Base-by-base conservation (phyloP, 2,329 filamentous ascomycete genomes). In the Stagonosporopsis cucurbitacearum region DNA sequence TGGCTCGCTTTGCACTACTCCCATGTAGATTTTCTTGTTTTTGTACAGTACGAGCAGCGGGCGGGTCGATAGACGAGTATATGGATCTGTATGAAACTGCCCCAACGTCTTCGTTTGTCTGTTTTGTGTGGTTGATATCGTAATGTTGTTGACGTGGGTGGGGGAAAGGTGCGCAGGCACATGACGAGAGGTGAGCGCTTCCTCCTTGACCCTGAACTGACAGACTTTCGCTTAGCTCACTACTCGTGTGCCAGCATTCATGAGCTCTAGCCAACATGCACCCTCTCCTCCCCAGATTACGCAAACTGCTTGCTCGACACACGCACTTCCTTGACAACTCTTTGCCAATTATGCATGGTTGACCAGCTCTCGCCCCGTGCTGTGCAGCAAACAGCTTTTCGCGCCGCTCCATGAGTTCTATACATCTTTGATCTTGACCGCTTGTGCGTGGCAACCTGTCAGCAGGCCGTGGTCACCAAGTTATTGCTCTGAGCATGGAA, bases 61-160 rank as follows among this genome's bases (percentile, higher is more conserved):
- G 44, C 37, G 44, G 44, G 45, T 30, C n/a, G 45, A 45, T 61
- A 64, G 63, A 66, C 54, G 65, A 67, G 51, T 52, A 42, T 57
- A 67, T 66, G 63, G 59, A 65, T 61, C 46, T 63, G 53, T 64
- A 61, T 57, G 60, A 63, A 58, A 48, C 28, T 57, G 33, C 30
- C 5, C 36, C 43, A 13, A 22, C 22, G 33, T 12, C n/a, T 13
- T 37, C 42, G n/a, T 15, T 20, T 36, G 12, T 9, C n/a, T 9
- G 12, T 6, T 39, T 11, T 35, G 39, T 28, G 23, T 17, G 26
- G n/a, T n/a, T 2, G 8, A 13, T 51, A 32, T 36, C 17, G 32
- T 17, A n/a, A 5, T 15, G 11, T 26, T 28, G 36, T 19, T 25
- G n/a, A 15, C 28, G 22, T 1, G 4, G 2, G 20, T 15, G 25